A percentile compares a stretch with the other conserved stretches of the same genome.
These are phyloP conservation scores for Lojkania enalia DNA, from an alignment of 2,329 filamentous ascomycete species.

Conservation along the genomic window DNA sequence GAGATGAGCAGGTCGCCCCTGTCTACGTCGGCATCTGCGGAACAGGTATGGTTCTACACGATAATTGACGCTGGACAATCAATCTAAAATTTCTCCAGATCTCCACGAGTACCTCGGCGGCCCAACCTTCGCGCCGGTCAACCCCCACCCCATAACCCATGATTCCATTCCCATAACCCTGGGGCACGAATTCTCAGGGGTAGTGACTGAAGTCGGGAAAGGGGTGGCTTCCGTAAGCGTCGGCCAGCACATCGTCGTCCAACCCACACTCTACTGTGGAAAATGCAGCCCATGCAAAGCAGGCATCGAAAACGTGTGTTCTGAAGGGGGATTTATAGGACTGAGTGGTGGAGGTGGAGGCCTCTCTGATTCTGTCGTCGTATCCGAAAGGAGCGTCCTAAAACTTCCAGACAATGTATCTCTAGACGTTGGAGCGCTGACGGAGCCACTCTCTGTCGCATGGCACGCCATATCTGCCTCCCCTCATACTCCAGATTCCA, in stretches of 20 bases:
- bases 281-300: conserved; percentile 59
- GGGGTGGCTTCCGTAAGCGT: conserved; percentile 53
- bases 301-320: conserved; percentile 61
- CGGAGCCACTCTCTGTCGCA: conserved; percentile 66
- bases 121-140: conserved; percentile 53
- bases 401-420: conserved; percentile 57
- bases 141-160: conserved; percentile 61
- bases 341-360: conserved; percentile 58
- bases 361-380: conserved; percentile 58
- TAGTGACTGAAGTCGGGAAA: conserved; percentile 61
- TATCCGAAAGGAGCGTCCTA: conserved; percentile 54
- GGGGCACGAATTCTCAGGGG: conserved; percentile 68
- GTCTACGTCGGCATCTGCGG: conserved; percentile 59
- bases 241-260: conserved; percentile 61
- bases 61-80: too few relatives aligned
- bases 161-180: conserved; percentile 62
- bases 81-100: too few relatives aligned
- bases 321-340: conserved; percentile 58
- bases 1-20: conserved; percentile 43
- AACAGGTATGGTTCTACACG: too few relatives aligned
- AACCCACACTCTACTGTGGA: conserved; percentile 63
- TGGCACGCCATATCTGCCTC: conserved; percentile 64
- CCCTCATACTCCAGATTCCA: conserved; percentile 51
- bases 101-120: conserved; percentile 58
- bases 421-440: conserved; percentile 59